Evolutionary conservation across 192 early-diverging fungal genomes (phyloP).

Genomic region (Coemansia sp.): DNA sequence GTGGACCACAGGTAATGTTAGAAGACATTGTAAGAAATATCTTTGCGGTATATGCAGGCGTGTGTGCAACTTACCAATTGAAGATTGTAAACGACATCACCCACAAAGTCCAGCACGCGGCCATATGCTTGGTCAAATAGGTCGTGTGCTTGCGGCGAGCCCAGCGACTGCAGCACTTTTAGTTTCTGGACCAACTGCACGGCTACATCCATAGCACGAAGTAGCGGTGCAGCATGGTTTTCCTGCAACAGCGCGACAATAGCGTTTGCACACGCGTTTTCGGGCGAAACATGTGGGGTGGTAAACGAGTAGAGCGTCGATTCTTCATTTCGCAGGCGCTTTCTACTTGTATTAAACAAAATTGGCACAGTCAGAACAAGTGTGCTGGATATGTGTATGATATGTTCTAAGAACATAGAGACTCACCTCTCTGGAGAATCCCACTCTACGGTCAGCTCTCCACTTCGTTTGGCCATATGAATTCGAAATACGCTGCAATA

Average conservation of each 20-base stretch:
- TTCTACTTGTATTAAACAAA: slow-evolving; percentile 20
- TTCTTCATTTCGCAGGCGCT: slow-evolving; percentile 36
- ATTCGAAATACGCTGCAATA: neutral
- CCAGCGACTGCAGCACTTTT: slow-evolving; percentile 24
- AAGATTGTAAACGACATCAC: slow-evolving; percentile 25
- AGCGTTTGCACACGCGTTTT: slow-evolving; percentile 15
- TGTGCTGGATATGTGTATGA: neutral
- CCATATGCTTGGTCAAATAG: slow-evolving; percentile 33
- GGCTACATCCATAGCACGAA: slow-evolving; percentile 27
- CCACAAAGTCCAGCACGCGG: slow-evolving; percentile 37
- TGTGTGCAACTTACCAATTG: slow-evolving; percentile 21
- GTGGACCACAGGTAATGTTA: neutral
- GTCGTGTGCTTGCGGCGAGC: slow-evolving; percentile 15
- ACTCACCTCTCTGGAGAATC: slow-evolving; percentile 23
- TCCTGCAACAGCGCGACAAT: slow-evolving; percentile 20
- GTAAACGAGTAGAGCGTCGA: slow-evolving; percentile 11
- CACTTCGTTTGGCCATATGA: neutral
- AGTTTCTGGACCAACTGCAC: slow-evolving; percentile 44
- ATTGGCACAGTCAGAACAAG: neutral
- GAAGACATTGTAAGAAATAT: neutral
- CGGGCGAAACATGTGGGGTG: slow-evolving; percentile 15
- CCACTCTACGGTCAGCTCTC: neutral
- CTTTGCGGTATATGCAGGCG: neutral
- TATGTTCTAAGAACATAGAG: too few species aligned
- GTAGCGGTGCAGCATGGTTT: slow-evolving; percentile 12